Base-by-base conservation (phyloP, 371 early-diverging fungal genomes). In the Mortierella sp. region DNA sequence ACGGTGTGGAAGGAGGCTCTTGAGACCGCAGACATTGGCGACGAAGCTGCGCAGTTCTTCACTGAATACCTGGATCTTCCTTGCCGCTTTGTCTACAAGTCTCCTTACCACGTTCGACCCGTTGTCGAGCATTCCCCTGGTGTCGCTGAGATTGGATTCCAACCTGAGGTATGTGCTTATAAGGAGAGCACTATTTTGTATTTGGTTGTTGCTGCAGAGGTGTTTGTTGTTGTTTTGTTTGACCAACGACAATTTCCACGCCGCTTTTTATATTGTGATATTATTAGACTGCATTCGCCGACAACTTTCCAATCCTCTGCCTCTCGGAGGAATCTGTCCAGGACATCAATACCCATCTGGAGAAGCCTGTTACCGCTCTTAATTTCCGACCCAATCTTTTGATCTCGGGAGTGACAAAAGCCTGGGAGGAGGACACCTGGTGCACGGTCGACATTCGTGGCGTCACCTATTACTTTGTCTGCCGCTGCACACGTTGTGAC, bases 331-430 rank as follows among this genome's bases (percentile, higher is more conserved):
- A 80, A 37, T 83, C 81, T 1, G 49, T 83, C 37, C 9, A 42
- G 11, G 78, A 78, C 32, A 54, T 83, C 32, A 78, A 83, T 57
- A 63, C 67, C 6, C 63, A 70, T 17, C 49, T 80, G 42, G 67
- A 64, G 44, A 48, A 56, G 9, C 76, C 78, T 5, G 73, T 81
- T 31, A 49, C 50, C 11, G 54, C 46, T 7, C 39, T 66, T 39
- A 81, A 80, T 65, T 83, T 83, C 67, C 68, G 81, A 23, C 81
- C 81, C 30, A 83, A 83, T 50, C 51, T 83, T 19, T 56, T 80
- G 6, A 43, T 83, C 54, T 66, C 68, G n/a, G 81, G 81, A 17
- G 78, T 80, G 50, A 43, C 50, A 32, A 46, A 61, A 31, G 73
- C 83, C 30, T 80, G 55, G 56, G 80, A 83, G 60, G 81, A 83